Evolutionary conservation across 495 filamentous ascomycete genomes (phyloP).

Genomic region (Penicillium simplicissimum): DNA sequence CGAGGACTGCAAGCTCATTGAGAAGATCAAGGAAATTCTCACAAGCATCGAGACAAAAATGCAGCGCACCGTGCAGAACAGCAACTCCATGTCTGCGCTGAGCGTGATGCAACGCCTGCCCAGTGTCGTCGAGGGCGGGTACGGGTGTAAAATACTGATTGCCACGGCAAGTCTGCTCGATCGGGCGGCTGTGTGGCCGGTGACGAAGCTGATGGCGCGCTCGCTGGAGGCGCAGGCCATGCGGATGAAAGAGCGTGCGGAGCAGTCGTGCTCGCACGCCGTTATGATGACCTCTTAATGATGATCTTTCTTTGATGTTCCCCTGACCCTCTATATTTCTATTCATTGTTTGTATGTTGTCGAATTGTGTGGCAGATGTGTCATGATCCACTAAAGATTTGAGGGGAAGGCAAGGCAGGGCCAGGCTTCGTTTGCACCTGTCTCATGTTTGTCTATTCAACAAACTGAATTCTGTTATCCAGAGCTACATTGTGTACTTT

Average conservation of each 20-base stretch:
- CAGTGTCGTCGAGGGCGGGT: conserved; percentile 66
- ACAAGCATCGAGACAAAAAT: conserved; percentile 79
- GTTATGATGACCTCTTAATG: conserved; percentile 47
- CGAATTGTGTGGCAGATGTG: conserved; percentile 7
- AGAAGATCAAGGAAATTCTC: conserved; percentile 82
- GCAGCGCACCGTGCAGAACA: conserved; percentile 52
- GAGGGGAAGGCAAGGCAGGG: neutral
- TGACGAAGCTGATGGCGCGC: conserved; percentile 84
- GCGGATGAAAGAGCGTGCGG: conserved; percentile 72
- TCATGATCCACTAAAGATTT: conserved; percentile 17
- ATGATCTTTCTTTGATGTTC: conserved; percentile 13
- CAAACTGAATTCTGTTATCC: neutral
- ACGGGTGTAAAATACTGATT: conserved; percentile 81
- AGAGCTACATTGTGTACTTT: neutral
- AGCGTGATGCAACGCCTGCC: conserved; percentile 55
- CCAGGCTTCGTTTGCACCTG: neutral
- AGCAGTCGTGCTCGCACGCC: conserved; percentile 49
- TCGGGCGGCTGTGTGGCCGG: conserved; percentile 92
- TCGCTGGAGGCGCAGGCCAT: conserved; percentile 83
- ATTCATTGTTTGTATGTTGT: neutral
- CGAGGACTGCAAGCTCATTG: conserved; percentile 84
- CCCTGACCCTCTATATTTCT: conserved; percentile 5
- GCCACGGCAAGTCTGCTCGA: conserved; percentile 89
- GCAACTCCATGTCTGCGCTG: conserved; percentile 50
- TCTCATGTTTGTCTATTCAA: neutral